phyloP scores from a whole-genome alignment of 1,139 yeast genomes.

The Yamadazyma epiphylla region DNA sequence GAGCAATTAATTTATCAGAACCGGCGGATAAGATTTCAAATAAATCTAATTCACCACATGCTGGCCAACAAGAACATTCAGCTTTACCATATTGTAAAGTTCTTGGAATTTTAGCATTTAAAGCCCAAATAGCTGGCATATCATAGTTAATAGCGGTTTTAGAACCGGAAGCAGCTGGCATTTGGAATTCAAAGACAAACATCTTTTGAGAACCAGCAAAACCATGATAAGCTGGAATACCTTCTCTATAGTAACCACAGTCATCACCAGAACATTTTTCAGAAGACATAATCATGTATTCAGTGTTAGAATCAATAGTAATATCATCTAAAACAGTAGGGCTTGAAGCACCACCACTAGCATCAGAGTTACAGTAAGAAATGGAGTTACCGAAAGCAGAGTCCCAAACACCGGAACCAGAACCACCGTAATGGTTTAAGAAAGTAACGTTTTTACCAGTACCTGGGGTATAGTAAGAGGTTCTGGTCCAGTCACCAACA shows the following conservation, averaged over 20 bases:
- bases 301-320: slow-evolving; percentile 53
- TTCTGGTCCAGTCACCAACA: slow-evolving; percentile 67
- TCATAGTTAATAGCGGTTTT: slow-evolving; percentile 39
- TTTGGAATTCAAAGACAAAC: slow-evolving; percentile 67
- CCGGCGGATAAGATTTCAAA: slow-evolving; percentile 74
- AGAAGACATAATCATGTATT: slow-evolving; percentile 59
- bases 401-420: slow-evolving; percentile 83
- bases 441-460: slow-evolving; percentile 66
- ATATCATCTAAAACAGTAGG: slow-evolving; percentile 51
- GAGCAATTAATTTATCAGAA: slow-evolving; percentile 69
- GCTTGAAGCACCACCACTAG: slow-evolving; percentile 62
- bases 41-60: slow-evolving; percentile 80
- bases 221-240: slow-evolving; percentile 73
- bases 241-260: slow-evolving; percentile 71
- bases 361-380: slow-evolving; percentile 76
- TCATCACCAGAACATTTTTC: slow-evolving; percentile 47
- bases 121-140: slow-evolving; percentile 78
- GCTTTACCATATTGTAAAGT: slow-evolving; percentile 66
- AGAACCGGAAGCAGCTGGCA: slow-evolving; percentile 47
- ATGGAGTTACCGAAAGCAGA: slow-evolving; percentile 86
- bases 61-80: slow-evolving; percentile 71
- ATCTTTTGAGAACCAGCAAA: slow-evolving; percentile 62
- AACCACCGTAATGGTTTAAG: slow-evolving; percentile 82
- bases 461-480: slow-evolving; percentile 66
- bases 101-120: slow-evolving; percentile 76